These are phyloP conservation scores for Porphyridium purpureum DNA, from an alignment of 23 red algal genomes.

Conservation along the genomic window DNA sequence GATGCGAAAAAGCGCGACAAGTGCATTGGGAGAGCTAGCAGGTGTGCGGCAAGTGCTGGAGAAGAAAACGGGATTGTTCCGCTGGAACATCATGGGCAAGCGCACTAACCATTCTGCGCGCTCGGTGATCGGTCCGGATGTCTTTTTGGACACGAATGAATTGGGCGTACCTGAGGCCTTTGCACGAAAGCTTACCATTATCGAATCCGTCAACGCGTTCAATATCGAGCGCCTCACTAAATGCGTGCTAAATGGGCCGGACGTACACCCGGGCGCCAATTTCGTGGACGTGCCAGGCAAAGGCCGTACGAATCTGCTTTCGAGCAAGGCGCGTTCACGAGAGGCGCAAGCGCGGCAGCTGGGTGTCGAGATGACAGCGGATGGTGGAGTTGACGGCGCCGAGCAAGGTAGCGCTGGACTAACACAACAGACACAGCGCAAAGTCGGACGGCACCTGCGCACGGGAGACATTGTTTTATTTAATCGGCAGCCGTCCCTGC, in stretches of 20 bases:
- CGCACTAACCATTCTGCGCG: conserved; percentile 79
- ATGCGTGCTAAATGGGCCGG: conserved; percentile 51
- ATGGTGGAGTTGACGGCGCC: too few species aligned
- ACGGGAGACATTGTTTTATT: conserved; percentile 94
- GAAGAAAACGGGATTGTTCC: conserved; percentile 78
- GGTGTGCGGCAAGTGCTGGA: conserved; percentile 93
- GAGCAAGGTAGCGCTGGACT: too few species aligned
- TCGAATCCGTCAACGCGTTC: conserved; percentile 37
- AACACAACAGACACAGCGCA: too few species aligned
- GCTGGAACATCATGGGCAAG: conserved; percentile 99
- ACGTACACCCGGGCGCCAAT: conserved; percentile 58
- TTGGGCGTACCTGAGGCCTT: conserved; percentile 88
- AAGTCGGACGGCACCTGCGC: conserved; percentile 86
- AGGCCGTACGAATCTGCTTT: too few species aligned
- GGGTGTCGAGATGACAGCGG: background rate
- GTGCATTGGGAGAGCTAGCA: too few species aligned
- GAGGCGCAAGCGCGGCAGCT: conserved; percentile 1
- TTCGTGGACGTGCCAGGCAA: too few species aligned
- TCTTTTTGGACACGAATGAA: conserved; percentile 94
- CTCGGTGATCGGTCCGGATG: conserved; percentile 95
- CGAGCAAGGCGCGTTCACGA: too few species aligned
- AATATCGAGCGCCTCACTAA: conserved; percentile 32
- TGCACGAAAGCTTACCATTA: conserved; percentile 57
- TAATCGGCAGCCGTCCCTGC: conserved; percentile 89
- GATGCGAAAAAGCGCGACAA: too few species aligned